Percentiles rank a stretch among this genome's conserved stretches.
phyloP scores from a whole-genome alignment of 1,284 basidiomycete genomes.

The Ceratobasidium sp. region DNA sequence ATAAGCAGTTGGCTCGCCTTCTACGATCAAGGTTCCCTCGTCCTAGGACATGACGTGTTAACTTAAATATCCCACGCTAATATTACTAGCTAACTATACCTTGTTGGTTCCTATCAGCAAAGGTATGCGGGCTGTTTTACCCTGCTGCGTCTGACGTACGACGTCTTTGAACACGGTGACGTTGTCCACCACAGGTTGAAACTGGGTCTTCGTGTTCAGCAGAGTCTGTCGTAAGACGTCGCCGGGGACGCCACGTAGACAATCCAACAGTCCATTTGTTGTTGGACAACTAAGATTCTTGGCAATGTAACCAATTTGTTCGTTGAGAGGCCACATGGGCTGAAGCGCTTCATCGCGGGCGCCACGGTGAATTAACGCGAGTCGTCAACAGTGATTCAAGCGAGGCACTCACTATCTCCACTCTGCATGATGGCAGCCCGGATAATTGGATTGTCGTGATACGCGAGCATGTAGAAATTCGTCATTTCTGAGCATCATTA shows the following conservation, averaged over 20 bases:
- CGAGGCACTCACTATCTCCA: conserved; percentile 58
- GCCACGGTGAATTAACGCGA: background rate
- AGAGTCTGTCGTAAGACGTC: conserved; percentile 11
- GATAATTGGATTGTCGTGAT: conserved; percentile 58
- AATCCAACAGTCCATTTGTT: conserved; percentile 58
- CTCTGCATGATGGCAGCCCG: conserved; percentile 62
- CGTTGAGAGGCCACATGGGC: conserved; percentile 61
- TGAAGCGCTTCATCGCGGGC: conserved; percentile 55
- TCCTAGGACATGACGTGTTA: conserved; percentile 53
- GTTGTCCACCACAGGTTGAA: conserved; percentile 63
- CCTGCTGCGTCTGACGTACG: conserved; percentile 50
- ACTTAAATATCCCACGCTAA: background rate
- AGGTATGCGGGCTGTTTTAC: conserved; percentile 13
- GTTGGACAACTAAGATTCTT: conserved; percentile 59
- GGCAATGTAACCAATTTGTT: conserved; percentile 59
- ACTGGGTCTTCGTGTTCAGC: conserved; percentile 56
- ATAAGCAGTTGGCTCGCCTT: conserved; percentile 62
- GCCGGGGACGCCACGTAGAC: conserved; percentile 53
- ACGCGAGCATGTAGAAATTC: conserved; percentile 64
- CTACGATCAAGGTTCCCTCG: conserved; percentile 62
- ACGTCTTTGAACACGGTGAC: conserved; percentile 62
- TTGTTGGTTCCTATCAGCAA: conserved; percentile 62
- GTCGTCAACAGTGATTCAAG: conserved; percentile 1
- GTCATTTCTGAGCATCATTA: conserved; percentile 8
- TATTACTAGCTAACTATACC: conserved; percentile 49